Conservation (phyloP, 208 protist species). For the Endotrypanum monterogeii region DNA sequence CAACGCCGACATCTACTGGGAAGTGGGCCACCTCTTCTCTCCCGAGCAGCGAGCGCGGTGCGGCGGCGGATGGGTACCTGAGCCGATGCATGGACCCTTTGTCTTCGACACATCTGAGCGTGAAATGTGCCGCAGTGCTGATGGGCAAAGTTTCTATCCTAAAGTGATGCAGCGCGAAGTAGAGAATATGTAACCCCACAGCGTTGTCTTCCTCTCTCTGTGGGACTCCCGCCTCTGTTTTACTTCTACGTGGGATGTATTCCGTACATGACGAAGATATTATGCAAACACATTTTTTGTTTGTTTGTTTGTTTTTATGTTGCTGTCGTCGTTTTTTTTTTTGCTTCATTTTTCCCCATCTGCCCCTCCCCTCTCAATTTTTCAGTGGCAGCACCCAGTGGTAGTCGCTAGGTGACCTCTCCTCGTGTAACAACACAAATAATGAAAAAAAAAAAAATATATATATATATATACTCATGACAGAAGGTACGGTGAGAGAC, state of each 20-base stretch:
- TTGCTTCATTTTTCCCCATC: too few relatives aligned
- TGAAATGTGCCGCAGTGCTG: conserved; percentile 17
- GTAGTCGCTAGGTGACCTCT: too few relatives aligned
- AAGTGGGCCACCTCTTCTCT: conserved; percentile 13
- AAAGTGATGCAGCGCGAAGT: conserved; percentile 22
- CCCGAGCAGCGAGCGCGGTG: conserved; percentile 32
- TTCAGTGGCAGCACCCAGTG: too few relatives aligned
- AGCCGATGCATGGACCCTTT: conserved; percentile 32
- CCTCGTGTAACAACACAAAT: too few relatives aligned
- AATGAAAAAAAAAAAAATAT: too few relatives aligned
- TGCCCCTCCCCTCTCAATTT: too few relatives aligned
- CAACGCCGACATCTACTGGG: conserved; percentile 12
- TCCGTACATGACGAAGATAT: neutral
- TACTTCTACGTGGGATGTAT: neutral
- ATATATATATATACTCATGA: too few relatives aligned
- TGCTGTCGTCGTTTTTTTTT: too few relatives aligned
- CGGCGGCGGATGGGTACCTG: conserved; percentile 26
- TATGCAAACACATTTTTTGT: too few relatives aligned
- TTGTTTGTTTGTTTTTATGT: neutral
- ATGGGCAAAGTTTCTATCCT: conserved; percentile 24
- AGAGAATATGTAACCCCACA: neutral
- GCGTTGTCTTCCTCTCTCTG: neutral
- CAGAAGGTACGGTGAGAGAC: too few relatives aligned
- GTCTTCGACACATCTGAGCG: conserved; percentile 18
- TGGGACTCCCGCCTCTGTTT: neutral